phyloP scores from a whole-genome alignment of 1,139 yeast genomes.

The Cylindricascospora bacillispora region DNA sequence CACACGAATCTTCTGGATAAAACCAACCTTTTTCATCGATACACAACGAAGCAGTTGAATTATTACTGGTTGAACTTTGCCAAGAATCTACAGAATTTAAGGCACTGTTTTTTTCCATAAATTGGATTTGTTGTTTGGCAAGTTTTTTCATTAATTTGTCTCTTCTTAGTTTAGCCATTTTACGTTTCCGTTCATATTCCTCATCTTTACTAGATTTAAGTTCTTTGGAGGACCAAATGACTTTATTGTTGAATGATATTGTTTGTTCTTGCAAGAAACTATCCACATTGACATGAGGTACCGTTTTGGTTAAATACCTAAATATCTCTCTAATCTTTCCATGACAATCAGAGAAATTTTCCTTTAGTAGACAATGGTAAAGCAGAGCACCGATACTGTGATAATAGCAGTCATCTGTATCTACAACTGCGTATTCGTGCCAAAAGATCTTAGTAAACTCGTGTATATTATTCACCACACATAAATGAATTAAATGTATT shows the following conservation, averaged over 20 bases:
- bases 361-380: slow-evolving; percentile 33
- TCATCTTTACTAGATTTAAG: slow-evolving; percentile 16
- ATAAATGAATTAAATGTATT: slow-evolving; percentile 59
- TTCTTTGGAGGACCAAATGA: slow-evolving; percentile 16
- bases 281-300: slow-evolving; percentile 22
- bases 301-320: slow-evolving; percentile 25
- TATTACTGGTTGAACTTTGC: slow-evolving; percentile 28
- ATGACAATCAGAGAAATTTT: slow-evolving; percentile 32
- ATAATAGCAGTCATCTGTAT: slow-evolving; percentile 30
- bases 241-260: slow-evolving; percentile 20
- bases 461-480: slow-evolving; percentile 26
- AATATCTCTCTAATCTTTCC: slow-evolving; percentile 46
- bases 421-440: slow-evolving; percentile 27
- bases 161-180: slow-evolving; percentile 60
- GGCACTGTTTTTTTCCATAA: slow-evolving; percentile 39
- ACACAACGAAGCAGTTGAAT: slow-evolving; percentile 22
- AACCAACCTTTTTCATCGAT: slow-evolving; percentile 37
- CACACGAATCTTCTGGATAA: slow-evolving; percentile 72
- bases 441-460: slow-evolving; percentile 23
- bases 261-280: slow-evolving; percentile 26
- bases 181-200: slow-evolving; percentile 48
- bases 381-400: slow-evolving; percentile 35
- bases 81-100: slow-evolving; percentile 27
- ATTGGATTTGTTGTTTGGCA: slow-evolving; percentile 62
- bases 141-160: slow-evolving; percentile 65